Percentiles rank a stretch among this genome's conserved stretches.
These are phyloP conservation scores for Epithele typhae DNA, from an alignment of 768 basidiomycete species.

Conservation along the genomic window DNA sequence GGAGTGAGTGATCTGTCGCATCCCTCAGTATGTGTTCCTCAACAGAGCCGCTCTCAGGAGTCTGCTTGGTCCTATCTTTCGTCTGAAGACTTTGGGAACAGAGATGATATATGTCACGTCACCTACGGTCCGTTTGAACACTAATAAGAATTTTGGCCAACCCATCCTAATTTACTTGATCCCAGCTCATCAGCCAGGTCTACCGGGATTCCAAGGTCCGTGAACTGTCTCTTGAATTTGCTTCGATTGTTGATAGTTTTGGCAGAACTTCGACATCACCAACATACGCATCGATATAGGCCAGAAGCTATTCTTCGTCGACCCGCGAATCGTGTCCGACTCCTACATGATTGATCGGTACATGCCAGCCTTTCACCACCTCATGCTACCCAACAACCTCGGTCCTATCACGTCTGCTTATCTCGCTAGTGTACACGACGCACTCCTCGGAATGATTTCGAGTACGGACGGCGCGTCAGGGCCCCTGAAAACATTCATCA, in stretches of 20 bases:
- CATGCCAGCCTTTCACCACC: conserved; percentile 13
- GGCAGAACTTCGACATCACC: conserved; percentile 15
- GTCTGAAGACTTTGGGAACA: conserved; percentile 14
- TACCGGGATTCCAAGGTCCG: conserved; percentile 18
- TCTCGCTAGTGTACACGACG: conserved; percentile 4
- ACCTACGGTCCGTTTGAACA: conserved; percentile 10
- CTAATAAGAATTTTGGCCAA: too few relatives aligned
- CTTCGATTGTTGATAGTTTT: too few relatives aligned
- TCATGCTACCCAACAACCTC: conserved; percentile 11
- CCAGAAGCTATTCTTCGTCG: conserved; percentile 14
- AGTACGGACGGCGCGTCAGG: conserved; percentile 4
- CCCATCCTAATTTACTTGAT: too few relatives aligned
- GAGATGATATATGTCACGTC: conserved; percentile 20
- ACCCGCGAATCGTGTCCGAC: neutral
- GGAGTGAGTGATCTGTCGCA: conserved; percentile 4
- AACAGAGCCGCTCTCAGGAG: too few relatives aligned
- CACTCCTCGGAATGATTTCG: conserved; percentile 1
- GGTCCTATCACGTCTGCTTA: conserved; percentile 8
- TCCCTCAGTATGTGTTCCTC: too few relatives aligned
- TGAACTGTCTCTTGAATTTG: neutral
- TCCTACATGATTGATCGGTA: conserved; percentile 9
- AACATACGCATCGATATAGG: conserved; percentile 12
- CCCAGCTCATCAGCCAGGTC: conserved; percentile 13
- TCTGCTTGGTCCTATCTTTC: conserved; percentile 18
- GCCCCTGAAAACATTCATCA: conserved; percentile 11